Conservation (phyloP, 805 yeast genomes). For the Sporopachydermia quercuum region DNA sequence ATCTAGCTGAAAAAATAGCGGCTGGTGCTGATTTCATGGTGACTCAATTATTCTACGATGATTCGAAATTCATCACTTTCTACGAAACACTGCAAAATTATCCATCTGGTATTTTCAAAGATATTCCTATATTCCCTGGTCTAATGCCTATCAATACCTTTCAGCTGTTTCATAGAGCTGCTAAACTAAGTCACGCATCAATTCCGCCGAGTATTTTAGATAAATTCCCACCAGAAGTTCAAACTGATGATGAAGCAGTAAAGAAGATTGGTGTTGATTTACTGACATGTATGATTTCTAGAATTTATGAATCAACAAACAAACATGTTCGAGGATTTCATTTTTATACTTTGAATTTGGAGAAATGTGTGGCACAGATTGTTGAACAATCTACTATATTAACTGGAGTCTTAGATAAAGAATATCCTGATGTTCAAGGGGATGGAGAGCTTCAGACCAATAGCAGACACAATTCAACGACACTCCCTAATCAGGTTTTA, state of each 20-base stretch:
- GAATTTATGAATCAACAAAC: slow-evolving; percentile 35
- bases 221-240: slow-evolving; percentile 39
- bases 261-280: slow-evolving; percentile 72
- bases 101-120: slow-evolving; percentile 21
- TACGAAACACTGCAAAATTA: slow-evolving; percentile 32
- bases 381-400: slow-evolving; percentile 47
- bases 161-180: slow-evolving; percentile 69
- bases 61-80: slow-evolving; percentile 55
- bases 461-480: too few relatives aligned
- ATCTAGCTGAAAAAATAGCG: slow-evolving; percentile 63
- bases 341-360: slow-evolving; percentile 84
- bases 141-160: slow-evolving; percentile 84
- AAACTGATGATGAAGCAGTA: slow-evolving; percentile 65
- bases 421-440: slow-evolving; percentile 15
- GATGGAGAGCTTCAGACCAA: too few relatives aligned
- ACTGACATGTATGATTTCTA: slow-evolving; percentile 45
- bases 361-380: slow-evolving; percentile 80
- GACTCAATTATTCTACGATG: slow-evolving; percentile 85
- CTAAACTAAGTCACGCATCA: slow-evolving; percentile 77
- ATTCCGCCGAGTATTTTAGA: slow-evolving; percentile 46
- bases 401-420: too few relatives aligned
- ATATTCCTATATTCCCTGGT: slow-evolving; percentile 66
- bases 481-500: neutral
- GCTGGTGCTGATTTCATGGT: slow-evolving; percentile 94
- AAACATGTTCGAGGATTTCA: slow-evolving; percentile 71